phyloP scores from a whole-genome alignment of 108 stramenopile genomes.

The Cyclotella atomus region DNA sequence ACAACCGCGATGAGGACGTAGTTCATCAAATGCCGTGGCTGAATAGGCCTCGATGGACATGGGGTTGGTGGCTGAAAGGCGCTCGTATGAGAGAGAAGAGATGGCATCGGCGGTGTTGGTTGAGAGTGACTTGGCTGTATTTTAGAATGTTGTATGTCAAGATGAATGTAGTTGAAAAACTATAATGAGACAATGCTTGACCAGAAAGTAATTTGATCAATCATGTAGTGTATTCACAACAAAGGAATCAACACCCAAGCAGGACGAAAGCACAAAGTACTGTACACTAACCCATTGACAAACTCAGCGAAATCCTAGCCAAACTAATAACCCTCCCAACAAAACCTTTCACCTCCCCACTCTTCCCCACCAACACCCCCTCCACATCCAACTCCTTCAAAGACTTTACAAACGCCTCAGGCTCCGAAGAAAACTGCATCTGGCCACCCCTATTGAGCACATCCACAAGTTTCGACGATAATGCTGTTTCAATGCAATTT shows the following conservation, averaged over 20 bases:
- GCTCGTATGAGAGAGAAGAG: slow-evolving; percentile 55
- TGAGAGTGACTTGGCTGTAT: slow-evolving; percentile 9
- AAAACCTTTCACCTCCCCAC: slow-evolving; percentile 13
- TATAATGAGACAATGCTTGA: too few relatives aligned
- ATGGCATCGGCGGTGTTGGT: slow-evolving; percentile 40
- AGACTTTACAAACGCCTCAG: slow-evolving; percentile 6
- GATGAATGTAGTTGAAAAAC: too few relatives aligned
- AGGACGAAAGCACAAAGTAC: neutral
- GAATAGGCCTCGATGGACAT: slow-evolving; percentile 38
- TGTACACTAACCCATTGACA: slow-evolving; percentile 16
- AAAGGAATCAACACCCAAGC: too few relatives aligned
- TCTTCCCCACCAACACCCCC: slow-evolving; percentile 6
- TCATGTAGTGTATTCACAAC: too few relatives aligned
- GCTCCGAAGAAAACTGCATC: slow-evolving; percentile 1
- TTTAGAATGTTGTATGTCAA: slow-evolving; percentile 11
- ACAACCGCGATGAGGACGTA: slow-evolving; percentile 61
- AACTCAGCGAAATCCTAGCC: slow-evolving; percentile 35
- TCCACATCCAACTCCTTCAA: neutral
- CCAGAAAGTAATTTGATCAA: too few relatives aligned
- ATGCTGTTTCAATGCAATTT: slow-evolving; percentile 9
- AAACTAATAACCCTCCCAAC: slow-evolving; percentile 27
- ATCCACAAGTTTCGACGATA: neutral
- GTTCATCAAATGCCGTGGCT: slow-evolving; percentile 47
- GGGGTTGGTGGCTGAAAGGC: slow-evolving; percentile 6
- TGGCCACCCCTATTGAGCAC: neutral